Evolutionary conservation across 139 green algal genomes (phyloP), one percentile per base, ranked within the genome.

Genomic region (Micractinium sp.): DNA sequence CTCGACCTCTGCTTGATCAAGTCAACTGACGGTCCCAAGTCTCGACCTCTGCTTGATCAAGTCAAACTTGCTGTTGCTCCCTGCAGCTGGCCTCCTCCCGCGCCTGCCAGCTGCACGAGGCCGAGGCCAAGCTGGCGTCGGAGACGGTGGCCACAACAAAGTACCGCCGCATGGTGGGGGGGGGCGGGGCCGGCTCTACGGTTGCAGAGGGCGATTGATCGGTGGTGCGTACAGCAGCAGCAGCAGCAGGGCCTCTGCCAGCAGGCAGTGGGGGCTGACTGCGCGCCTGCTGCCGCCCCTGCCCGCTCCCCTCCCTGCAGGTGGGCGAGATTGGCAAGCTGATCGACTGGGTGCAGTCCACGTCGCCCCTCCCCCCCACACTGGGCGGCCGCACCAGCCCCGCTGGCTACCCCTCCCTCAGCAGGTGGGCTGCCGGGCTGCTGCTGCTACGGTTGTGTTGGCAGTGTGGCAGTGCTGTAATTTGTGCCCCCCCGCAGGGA

Each of bases 341-440:
- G 18, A 86, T 93, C 39, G 87, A 93, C 69, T 91, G 86, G 87
- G 90, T 75, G 67, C 90, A 93, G 78, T 60, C 81, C n/a, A 82
- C 56, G 18, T 81, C 31, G 31, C 87, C 73, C 33, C 87, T 87
- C 71, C 79, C 78, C 60, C 79, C 56, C 4, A 81, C 35, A 20
- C n/a, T 88, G 47, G 85, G 73, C 31, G 73, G 85, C 1, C 47
- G 71, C 31, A 60, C 47, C n/a, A 88, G 85, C 47, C 71, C 85
- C 14, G 85, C 85, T 0, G 85, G 85, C 56, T 87, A 87, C 67
- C 79, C 83, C 14, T 81, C 66, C 1, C 19, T 47, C n/a, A 60
- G 81, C 56, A 75, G 81, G 47, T 53, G 31, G 19, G 82, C 38
- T 36, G 35, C 33, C 76, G 82, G 0, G 63, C 27, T 56, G 47